A percentile compares a stretch with the other conserved stretches of the same genome.
phyloP scores from a whole-genome alignment of 352 stramenopile species.

The Globisporangium cystogenes region DNA sequence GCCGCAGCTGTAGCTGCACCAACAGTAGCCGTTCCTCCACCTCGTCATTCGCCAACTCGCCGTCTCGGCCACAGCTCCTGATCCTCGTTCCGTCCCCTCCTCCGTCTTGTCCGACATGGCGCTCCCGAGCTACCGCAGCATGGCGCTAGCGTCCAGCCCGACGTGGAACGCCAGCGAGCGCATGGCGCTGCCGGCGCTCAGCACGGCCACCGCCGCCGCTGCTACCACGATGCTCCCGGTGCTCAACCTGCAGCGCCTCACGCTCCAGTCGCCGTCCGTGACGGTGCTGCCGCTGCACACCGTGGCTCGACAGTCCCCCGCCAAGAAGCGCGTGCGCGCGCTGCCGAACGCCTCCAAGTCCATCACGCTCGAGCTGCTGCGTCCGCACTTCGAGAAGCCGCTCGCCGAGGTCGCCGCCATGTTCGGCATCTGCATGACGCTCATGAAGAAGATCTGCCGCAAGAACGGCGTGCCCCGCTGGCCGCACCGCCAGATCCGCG shows the following conservation, averaged over 20 bases:
- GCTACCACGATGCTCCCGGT: conserved; percentile 6
- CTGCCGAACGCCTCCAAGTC: conserved; percentile 76
- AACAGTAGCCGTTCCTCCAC: background rate
- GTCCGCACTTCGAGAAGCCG: conserved; percentile 72
- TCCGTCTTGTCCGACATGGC: conserved; percentile 2
- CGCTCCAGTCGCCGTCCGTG: conserved; percentile 14
- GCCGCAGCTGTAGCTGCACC: no score
- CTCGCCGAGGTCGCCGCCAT: conserved; percentile 64
- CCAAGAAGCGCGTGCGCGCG: conserved; percentile 66
- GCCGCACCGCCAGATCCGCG: conserved; percentile 70
- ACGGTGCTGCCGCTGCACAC: conserved; percentile 5
- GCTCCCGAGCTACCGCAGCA: conserved; percentile 7
- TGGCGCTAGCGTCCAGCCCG: background rate
- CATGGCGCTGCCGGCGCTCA: conserved; percentile 55
- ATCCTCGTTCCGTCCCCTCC: background rate
- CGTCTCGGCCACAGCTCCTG: conserved; percentile 1
- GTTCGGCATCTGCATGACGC: conserved; percentile 79
- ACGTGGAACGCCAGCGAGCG: conserved; percentile 20
- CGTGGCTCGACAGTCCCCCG: conserved; percentile 23
- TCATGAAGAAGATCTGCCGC: conserved; percentile 85
- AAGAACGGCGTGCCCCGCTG: conserved; percentile 71
- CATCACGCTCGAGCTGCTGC: conserved; percentile 68
- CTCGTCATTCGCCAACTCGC: conserved; percentile 8
- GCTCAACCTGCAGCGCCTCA: conserved; percentile 16
- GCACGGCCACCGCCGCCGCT: conserved; percentile 9